Percentiles rank a stretch among this genome's conserved stretches.
phyloP scores from a whole-genome alignment of 176 grass and related monocot genomes.

The Carex littledalei region DNA sequence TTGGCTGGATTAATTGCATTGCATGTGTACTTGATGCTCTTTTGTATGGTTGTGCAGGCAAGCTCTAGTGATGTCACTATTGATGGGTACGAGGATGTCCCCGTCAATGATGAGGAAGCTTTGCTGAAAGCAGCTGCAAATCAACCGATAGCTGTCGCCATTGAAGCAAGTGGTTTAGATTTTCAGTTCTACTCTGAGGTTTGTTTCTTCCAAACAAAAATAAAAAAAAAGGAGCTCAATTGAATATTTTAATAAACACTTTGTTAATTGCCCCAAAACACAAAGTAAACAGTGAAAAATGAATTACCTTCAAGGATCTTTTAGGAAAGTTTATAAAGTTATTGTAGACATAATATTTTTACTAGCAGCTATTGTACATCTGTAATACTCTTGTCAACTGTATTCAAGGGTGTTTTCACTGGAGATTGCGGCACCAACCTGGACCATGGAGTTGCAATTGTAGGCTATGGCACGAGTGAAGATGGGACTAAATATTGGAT shows the following conservation, averaged over 20 bases:
- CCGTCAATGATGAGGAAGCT: constrained; percentile 25
- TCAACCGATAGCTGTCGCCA: constrained; percentile 53
- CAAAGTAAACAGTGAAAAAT: background rate
- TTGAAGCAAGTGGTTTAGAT: constrained; percentile 47
- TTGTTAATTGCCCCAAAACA: background rate
- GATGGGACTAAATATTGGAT: constrained; percentile 53
- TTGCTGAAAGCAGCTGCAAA: constrained; percentile 35
- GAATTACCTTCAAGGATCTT: background rate
- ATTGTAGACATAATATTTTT: background rate
- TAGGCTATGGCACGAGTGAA: constrained; percentile 29
- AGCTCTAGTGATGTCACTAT: constrained; percentile 33
- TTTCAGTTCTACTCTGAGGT: constrained; percentile 48
- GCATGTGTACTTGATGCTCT: background rate
- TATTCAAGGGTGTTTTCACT: constrained; percentile 39
- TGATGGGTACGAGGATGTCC: constrained; percentile 31
- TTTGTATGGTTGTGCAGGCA: background rate
- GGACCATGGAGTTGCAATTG: constrained; percentile 59
- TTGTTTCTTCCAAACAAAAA: background rate
- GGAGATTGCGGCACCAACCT: constrained; percentile 41
- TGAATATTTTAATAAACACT: background rate
- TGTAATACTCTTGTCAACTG: background rate
- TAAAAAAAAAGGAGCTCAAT: background rate
- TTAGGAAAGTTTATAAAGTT: background rate
- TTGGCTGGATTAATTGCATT: background rate
- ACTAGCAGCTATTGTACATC: background rate